phyloP scores from a whole-genome alignment of 352 stramenopile genomes.

The Phytophthora litchii region DNA sequence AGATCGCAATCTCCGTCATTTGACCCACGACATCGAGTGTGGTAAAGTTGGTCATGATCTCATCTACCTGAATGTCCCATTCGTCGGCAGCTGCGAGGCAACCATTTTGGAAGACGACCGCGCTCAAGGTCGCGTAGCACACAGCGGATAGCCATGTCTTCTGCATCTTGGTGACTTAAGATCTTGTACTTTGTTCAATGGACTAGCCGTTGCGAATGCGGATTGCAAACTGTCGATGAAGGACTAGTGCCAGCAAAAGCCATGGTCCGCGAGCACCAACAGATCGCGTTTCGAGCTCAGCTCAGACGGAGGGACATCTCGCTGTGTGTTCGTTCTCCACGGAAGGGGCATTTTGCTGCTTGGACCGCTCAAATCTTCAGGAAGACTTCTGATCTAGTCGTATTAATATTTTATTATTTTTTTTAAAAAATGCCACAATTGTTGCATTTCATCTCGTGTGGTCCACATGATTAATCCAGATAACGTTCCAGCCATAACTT shows the following conservation, averaged over 20 bases:
- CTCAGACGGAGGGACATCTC: not conserved
- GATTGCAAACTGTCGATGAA: constrained; percentile 10
- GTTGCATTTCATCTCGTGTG: no score
- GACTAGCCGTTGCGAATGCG: not conserved
- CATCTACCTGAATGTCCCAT: constrained; percentile 20
- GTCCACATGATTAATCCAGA: no score
- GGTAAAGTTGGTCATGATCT: constrained; percentile 24
- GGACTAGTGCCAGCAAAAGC: not conserved
- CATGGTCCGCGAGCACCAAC: constrained; percentile 4
- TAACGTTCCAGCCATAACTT: not conserved
- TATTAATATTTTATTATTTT: no score
- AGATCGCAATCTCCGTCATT: constrained; percentile 26
- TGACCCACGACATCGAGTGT: constrained; percentile 20
- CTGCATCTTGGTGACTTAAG: constrained; percentile 7
- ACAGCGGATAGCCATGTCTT: constrained; percentile 12
- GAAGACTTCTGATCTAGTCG: no score
- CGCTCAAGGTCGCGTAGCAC: not conserved
- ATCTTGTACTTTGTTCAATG: constrained; percentile 3
- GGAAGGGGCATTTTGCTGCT: constrained; percentile 10
- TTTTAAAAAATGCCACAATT: no score
- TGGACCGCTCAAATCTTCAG: constrained; percentile 12
- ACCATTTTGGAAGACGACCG: constrained; percentile 1
- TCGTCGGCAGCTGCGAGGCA: not conserved
- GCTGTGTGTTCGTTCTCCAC: constrained; percentile 9
- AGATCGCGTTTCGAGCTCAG: constrained; percentile 5